Conservation (phyloP, 176 grass and related monocot genomes). For the Oryza glumipatula region DNA sequence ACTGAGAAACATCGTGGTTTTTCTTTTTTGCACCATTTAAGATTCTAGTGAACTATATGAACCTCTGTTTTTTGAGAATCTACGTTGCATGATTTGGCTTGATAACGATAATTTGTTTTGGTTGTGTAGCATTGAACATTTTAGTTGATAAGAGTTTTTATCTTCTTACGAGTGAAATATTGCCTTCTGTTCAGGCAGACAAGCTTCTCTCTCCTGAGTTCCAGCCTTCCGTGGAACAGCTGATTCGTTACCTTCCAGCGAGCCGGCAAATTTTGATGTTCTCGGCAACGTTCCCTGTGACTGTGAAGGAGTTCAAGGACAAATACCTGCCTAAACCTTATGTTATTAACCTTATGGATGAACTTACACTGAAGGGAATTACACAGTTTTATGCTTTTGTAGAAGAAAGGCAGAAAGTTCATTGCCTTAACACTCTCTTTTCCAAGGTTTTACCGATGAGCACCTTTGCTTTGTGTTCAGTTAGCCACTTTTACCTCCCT, state of each 20-base stretch:
- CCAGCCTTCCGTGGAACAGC: constrained; percentile 79
- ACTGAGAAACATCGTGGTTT: neutral
- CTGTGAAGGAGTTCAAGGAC: constrained; percentile 90
- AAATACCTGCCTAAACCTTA: constrained; percentile 91
- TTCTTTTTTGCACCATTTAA: constrained; percentile 15
- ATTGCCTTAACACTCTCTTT: constrained; percentile 96
- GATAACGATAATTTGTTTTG: constrained; percentile 13
- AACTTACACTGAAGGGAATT: constrained; percentile 96
- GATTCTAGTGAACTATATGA: constrained; percentile 12
- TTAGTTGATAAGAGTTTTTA: constrained; percentile 8
- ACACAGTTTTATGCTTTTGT: constrained; percentile 97
- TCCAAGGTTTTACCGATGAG: constrained; percentile 68
- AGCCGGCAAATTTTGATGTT: constrained; percentile 90
- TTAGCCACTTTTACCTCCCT: constrained; percentile 16
- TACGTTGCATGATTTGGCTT: constrained; percentile 6
- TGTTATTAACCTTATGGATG: constrained; percentile 96
- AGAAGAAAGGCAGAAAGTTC: constrained; percentile 97
- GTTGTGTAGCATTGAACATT: constrained; percentile 5
- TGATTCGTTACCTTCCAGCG: constrained; percentile 70
- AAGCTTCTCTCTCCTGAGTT: constrained; percentile 95
- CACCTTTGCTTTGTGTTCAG: constrained; percentile 30
- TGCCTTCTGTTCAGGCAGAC: constrained; percentile 60
- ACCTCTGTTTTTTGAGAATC: neutral
- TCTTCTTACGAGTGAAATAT: neutral
- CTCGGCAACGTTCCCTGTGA: constrained; percentile 99